Evolutionary conservation across 208 protist genomes (phyloP).

Genomic region (Angomonas ambiguus): DNA sequence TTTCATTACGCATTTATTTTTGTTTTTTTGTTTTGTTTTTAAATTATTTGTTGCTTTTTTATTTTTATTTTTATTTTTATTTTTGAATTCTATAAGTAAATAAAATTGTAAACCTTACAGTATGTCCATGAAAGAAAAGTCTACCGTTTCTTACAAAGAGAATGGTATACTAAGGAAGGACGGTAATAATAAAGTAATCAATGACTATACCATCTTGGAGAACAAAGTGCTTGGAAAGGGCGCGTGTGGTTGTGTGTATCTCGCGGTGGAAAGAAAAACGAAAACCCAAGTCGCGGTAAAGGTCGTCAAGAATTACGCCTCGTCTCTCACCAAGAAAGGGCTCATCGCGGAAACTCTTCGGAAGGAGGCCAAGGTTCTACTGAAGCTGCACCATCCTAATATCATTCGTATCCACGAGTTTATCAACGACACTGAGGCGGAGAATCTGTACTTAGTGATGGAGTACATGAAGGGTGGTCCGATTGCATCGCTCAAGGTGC

Average conservation of each 20-base stretch:
- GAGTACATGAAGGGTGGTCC: conserved; percentile 85
- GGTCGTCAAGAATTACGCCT: conserved; percentile 17
- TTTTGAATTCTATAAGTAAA: not conserved
- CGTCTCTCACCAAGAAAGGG: conserved; percentile 32
- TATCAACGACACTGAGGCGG: conserved; percentile 91
- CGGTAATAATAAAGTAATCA: too few species aligned
- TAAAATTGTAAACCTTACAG: not conserved
- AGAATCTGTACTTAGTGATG: conserved; percentile 92
- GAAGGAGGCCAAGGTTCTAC: conserved; percentile 95
- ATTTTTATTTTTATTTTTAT: conserved; percentile 10
- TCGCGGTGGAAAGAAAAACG: conserved; percentile 8
- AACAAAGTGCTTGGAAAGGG: conserved; percentile 40
- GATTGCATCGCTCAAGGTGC: conserved; percentile 30
- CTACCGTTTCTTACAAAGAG: too few species aligned
- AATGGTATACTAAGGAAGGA: too few species aligned
- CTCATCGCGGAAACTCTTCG: conserved; percentile 65
- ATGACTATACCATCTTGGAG: too few species aligned
- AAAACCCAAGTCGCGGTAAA: not conserved
- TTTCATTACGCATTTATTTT: not conserved
- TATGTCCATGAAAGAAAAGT: too few species aligned
- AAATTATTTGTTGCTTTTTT: not conserved
- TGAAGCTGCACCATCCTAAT: conserved; percentile 93
- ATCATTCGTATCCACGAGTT: conserved; percentile 94
- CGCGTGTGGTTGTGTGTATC: conserved; percentile 55
- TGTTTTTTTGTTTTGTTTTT: not conserved